Evolutionary conservation across 1,284 basidiomycete genomes (phyloP), one percentile per base, ranked within the genome.

Genomic region (Rhodotorula sp.): DNA sequence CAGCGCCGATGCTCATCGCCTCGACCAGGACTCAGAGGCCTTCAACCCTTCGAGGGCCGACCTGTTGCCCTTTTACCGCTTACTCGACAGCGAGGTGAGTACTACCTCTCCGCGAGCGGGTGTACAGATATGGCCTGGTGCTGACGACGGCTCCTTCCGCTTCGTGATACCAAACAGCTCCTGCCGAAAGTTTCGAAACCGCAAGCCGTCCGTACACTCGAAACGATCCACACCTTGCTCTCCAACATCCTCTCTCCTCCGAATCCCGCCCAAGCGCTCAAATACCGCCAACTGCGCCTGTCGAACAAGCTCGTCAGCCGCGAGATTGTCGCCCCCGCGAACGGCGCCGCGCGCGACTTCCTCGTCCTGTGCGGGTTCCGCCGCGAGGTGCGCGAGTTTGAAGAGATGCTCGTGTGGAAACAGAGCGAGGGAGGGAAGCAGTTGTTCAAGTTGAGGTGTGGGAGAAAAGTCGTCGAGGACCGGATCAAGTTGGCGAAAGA

Each of bases 271-370:
- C 56, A 62, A 21, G 63, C 69, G 6, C 34, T 43, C 39, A 76
- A 76, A 43, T 76, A 64, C 60, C 69, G 74, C 18, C 74, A 76
- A 14, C 26, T 76, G 39, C 69, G 74, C 16, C 51, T 72, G 15
- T 65, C 72, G 15, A 76, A 76, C 72, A 1, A 46, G 18, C 61
- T 64, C n/a, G 66, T 76, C 54, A 12, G 52, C 15, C 52, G 63
- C 26, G 61, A 62, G 29, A 18, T 76, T 51, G 61, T 74, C 58
- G 20, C 57, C 21, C 66, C 70, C 10, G 60, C 70, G 6, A 56
- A 31, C 20, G 48, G 61, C 1, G 66, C 68, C 2, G 64, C 62
- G 1, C 51, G 58, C 15, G 73, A 72, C 51, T 75, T 62, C 47
- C 64, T 75, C 43, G 56, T 72, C 8, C 57, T 61, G 3, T 64